Evolutionary conservation across 495 filamentous ascomycete genomes (phyloP).

Genomic region (Hyaloscypha bicolor): DNA sequence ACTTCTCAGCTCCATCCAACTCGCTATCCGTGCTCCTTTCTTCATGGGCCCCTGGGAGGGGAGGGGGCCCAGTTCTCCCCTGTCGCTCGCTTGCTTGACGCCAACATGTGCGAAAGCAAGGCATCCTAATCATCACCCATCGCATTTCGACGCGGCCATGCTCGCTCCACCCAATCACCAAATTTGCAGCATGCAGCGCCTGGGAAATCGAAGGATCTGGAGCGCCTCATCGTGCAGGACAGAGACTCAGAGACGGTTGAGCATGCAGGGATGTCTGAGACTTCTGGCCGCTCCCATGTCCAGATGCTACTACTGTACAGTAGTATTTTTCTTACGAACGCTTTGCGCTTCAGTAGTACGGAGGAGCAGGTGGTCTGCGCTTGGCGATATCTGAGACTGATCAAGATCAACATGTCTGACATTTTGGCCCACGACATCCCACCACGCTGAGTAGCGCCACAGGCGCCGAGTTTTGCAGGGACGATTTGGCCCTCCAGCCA

Average conservation of each 20-base stretch:
- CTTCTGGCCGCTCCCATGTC: not conserved
- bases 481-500: not conserved
- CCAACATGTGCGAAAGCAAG: constrained; percentile 2
- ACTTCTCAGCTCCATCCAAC: not conserved
- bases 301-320: too few relatives aligned
- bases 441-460: constrained; percentile 1
- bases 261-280: not conserved
- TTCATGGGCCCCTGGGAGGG: not conserved
- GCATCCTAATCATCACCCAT: not conserved
- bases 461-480: not conserved
- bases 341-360: not conserved
- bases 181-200: not conserved
- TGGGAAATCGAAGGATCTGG: not conserved
- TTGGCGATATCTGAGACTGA: not conserved
- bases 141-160: not conserved
- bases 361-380: not conserved
- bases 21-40: not conserved
- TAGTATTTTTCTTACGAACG: constrained; percentile 7
- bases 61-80: not conserved
- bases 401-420: not conserved
- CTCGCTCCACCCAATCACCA: not conserved
- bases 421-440: not conserved
- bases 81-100: not conserved
- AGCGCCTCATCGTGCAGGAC: not conserved
- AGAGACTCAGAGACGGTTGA: not conserved